A percentile compares a stretch with the other conserved stretches of the same genome.
Evolutionary conservation across 1,139 yeast genomes (phyloP).

Genomic region (Candida tetrigidarum): DNA sequence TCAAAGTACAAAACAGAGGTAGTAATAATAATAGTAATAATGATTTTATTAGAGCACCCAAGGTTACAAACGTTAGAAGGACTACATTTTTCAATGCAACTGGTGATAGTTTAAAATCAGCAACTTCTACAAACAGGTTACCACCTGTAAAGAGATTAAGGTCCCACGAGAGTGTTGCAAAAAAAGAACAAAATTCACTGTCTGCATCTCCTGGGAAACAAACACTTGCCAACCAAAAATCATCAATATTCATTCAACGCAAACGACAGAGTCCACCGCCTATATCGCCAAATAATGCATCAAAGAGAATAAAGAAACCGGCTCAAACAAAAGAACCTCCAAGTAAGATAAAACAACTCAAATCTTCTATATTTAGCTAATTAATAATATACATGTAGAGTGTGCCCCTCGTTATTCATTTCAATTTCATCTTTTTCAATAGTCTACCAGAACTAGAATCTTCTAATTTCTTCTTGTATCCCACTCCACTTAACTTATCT

Average conservation of each 20-base stretch:
- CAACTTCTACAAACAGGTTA: not conserved
- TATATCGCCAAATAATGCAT: not conserved
- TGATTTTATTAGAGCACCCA: conserved; percentile 14
- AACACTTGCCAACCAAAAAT: conserved; percentile 8
- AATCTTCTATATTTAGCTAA: conserved; percentile 38
- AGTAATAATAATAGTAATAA: not conserved
- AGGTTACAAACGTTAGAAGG: conserved; percentile 8
- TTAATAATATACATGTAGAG: not conserved
- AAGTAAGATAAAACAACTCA: conserved; percentile 26
- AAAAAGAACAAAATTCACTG: too few relatives aligned
- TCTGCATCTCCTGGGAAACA: conserved; percentile 5
- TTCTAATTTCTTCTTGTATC: conserved; percentile 28
- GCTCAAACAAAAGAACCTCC: conserved; percentile 17
- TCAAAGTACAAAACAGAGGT: conserved; percentile 15
- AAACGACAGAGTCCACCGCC: conserved; percentile 7
- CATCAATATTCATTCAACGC: conserved; percentile 11
- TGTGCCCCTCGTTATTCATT: conserved; percentile 9
- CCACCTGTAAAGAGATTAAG: not conserved
- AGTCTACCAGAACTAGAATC: conserved; percentile 32
- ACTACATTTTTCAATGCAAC: conserved; percentile 16
- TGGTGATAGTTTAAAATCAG: not conserved
- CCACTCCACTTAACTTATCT: conserved; percentile 28
- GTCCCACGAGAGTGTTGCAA: not conserved
- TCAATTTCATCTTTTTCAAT: conserved; percentile 25
- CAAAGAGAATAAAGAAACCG: conserved; percentile 11